These are phyloP conservation scores for Fragaria iinumae DNA, from an alignment of 306 rosid species.

Conservation along the genomic window DNA sequence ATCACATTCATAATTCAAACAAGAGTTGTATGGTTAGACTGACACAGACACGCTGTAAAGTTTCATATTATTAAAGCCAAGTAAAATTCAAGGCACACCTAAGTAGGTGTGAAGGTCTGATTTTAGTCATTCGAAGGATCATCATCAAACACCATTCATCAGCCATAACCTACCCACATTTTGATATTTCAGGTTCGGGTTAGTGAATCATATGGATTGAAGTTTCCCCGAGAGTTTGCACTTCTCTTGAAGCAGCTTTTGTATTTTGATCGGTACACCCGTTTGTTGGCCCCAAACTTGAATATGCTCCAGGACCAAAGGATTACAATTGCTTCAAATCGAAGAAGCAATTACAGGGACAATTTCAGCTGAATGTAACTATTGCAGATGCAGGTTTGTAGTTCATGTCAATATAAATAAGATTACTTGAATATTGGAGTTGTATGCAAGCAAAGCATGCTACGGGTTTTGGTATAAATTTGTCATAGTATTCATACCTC, in stretches of 20 bases:
- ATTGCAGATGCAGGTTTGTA: slow-evolving; percentile 18
- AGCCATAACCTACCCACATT: not conserved
- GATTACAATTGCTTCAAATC: slow-evolving; percentile 66
- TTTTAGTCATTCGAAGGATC: not conserved
- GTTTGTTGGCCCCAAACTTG: slow-evolving; percentile 85
- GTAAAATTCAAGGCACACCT: not conserved
- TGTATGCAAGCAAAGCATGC: slow-evolving; percentile 9
- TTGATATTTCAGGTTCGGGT: slow-evolving; percentile 59
- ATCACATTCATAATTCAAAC: not conserved
- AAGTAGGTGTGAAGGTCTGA: not conserved
- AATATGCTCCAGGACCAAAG: slow-evolving; percentile 97
- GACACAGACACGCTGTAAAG: not conserved
- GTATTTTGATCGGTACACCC: slow-evolving; percentile 91
- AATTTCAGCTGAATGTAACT: slow-evolving; percentile 31
- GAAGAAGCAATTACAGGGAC: slow-evolving; percentile 54
- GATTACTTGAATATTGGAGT: slow-evolving; percentile 14
- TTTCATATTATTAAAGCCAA: not conserved
- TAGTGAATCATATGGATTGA: slow-evolving; percentile 89
- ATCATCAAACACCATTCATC: too few relatives aligned
- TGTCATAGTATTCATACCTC: not conserved
- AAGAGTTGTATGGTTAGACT: not conserved
- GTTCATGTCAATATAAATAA: slow-evolving; percentile 29
- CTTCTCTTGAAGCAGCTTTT: slow-evolving; percentile 92
- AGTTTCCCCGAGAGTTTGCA: slow-evolving; percentile 91
- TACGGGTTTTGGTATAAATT: not conserved